Base-by-base conservation (phyloP, 2,329 filamentous ascomycete species). In the Helotiales sp. region DNA sequence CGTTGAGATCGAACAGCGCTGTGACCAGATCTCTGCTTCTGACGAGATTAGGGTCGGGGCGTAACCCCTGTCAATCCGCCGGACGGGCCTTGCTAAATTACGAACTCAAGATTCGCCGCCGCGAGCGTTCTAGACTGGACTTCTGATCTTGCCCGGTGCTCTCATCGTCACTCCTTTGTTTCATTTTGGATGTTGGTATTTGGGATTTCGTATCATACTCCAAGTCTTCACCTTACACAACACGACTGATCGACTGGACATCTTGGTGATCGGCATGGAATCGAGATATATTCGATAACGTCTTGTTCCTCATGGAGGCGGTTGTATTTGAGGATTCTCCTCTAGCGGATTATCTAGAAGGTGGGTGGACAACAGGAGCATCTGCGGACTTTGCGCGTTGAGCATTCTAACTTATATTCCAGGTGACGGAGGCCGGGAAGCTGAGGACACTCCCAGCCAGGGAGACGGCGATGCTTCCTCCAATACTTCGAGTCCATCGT, bases 291-390 rank as follows among this genome's bases (percentile, higher is more conserved):
- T 55, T 42, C 55, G 30, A 55, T 62, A 63, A 61, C 65, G 42
- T 59, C 54, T 47, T 52, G 55, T 58, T 59, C 66, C 64, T 62
- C 64, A 95, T 97, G 93, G 93, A 96, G 82, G 86, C 89, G 70
- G 81, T 96, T 69, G 85, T 96, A 67, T 90, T 89, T 76, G 85
- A 95, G 77, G 87, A 92, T 77, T 90, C 90, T 72, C 93, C 93
- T 68, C 81, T 97, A 76, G 92, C 91, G 72, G 86, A 90, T 70
- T 95, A 95, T 77, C 85, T 97, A 67, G 88, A 93, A 85, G 92
- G 93, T 95, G 75, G 69, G 80, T 75, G 56, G 15, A 38, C 49
- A 24, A 25, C 17, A 3, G 10, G 2, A 44, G 15, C 22, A 8
- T 5, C 19, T 12, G 24, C 40, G 6, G 22, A 19, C 19, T 22